Base-by-base conservation (phyloP, 106 monocot species). In the Allium cepa region DNA sequence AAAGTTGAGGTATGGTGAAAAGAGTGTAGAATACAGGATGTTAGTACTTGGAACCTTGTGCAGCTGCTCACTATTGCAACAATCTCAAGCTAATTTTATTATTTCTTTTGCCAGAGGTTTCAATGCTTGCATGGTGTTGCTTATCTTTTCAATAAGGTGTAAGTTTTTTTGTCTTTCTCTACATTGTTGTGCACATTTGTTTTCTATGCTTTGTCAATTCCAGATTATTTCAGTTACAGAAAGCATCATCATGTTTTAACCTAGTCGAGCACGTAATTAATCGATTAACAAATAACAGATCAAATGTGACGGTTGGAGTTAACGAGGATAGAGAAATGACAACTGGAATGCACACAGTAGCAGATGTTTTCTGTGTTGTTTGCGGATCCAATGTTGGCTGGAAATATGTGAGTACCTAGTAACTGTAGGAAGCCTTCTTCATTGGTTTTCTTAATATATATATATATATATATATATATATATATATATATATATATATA, bases 301-400 rank as follows among this genome's bases (percentile, higher is more conserved):
- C 87, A 53, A 91, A 91, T 53, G 78, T 84, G 27, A 69, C 72
- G 17, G 59, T 59, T 55, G 91, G 91, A 60, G 1, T 11, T 6
- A 83, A 80, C 63, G 91, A 91, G 63, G 91, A 91, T 36, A 73
- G 91, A 36, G 8, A 79, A 70, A 91, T 91, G 87, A 82, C 75
- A 64, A 91, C 91, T 7, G 91, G 91, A 18, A 70, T 91, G 91
- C 91, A 91, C 75, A 87, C 87, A 7, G 91, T 91, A 60, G 81
- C 77, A 59, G 91, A 91, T 68, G 87, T 91, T 50, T 91, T 91
- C 67, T 91, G 91, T 60, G 79, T 91, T 56, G 76, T 72, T 26
- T 91, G 91, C 75, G 91, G 91, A 2, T 81, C 87, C 11, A 87
- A 84, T 69, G 81, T 91, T 49, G 91, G 91, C 59, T 91, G 91